phyloP scores from a whole-genome alignment of 1,284 basidiomycete genomes.

The Ceratobasidium sp. region DNA sequence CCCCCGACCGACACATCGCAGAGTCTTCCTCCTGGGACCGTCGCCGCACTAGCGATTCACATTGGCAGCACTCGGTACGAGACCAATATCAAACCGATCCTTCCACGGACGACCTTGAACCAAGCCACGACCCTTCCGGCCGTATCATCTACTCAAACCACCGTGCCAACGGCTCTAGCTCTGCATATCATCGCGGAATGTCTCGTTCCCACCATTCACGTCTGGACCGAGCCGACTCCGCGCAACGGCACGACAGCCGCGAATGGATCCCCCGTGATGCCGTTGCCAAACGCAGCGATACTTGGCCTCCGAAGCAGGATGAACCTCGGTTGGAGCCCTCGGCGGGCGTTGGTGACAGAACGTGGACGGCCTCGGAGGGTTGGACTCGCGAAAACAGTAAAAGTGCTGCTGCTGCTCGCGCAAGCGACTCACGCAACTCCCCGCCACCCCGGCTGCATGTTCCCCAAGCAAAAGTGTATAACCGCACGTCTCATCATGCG shows the following conservation, averaged over 20 bases:
- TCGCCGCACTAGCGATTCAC: conserved; percentile 31
- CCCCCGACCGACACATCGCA: conserved; percentile 16
- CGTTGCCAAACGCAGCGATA: conserved; percentile 33
- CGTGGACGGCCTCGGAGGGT: conserved; percentile 41
- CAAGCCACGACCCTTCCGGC: conserved; percentile 38
- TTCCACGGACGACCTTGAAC: conserved; percentile 44
- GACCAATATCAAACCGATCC: conserved; percentile 45
- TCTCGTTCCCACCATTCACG: conserved; percentile 38
- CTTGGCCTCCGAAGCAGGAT: conserved; percentile 38
- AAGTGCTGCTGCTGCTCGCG: conserved; percentile 38
- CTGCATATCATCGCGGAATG: conserved; percentile 31
- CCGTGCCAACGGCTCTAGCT: conserved; percentile 30
- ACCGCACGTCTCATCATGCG: conserved; percentile 31
- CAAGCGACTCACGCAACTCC: conserved; percentile 21
- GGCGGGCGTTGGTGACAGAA: conserved; percentile 17
- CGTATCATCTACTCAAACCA: conserved; percentile 29
- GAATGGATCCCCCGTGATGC: conserved; percentile 45
- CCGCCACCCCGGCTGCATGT: conserved; percentile 30
- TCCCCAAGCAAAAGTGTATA: conserved; percentile 41
- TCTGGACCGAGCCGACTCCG: conserved; percentile 5
- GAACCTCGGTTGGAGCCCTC: conserved; percentile 18
- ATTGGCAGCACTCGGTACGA: conserved; percentile 36
- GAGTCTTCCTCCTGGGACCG: conserved; percentile 33
- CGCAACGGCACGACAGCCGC: conserved; percentile 36
- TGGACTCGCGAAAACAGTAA: conserved; percentile 45